phyloP scores from a whole-genome alignment of 2,329 filamentous ascomycete genomes.

The Talaromyces albobiverticillius region DNA sequence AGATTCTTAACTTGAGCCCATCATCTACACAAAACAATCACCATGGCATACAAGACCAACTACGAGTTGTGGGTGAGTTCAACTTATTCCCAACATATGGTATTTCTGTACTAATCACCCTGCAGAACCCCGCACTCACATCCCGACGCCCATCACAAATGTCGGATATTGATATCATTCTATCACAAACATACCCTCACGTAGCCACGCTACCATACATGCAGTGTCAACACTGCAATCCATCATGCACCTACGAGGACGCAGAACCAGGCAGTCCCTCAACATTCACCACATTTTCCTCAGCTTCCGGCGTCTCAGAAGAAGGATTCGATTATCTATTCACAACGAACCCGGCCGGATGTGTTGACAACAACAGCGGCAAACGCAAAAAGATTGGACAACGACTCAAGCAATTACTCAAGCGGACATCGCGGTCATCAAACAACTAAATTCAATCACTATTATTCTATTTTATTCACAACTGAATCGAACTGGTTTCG shows the following conservation, averaged over 20 bases:
- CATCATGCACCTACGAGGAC: conserved; percentile 20
- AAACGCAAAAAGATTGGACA: conserved; percentile 10
- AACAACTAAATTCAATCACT: neutral
- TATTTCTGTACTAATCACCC: conserved; percentile 8
- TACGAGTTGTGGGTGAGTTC: conserved; percentile 37
- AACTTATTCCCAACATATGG: neutral
- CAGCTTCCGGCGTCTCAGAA: neutral
- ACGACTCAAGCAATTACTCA: conserved; percentile 9
- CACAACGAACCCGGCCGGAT: neutral
- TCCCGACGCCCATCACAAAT: conserved; percentile 30
- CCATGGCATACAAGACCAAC: conserved; percentile 39
- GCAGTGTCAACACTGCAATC: conserved; percentile 25
- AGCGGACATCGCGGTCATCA: neutral
- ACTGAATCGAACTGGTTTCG: neutral
- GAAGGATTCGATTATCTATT: neutral
- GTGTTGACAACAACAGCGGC: neutral
- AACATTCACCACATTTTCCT: conserved; percentile 18
- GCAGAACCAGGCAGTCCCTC: conserved; percentile 20
- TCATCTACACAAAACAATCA: conserved; percentile 6
- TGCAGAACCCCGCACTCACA: conserved; percentile 24
- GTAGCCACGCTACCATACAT: conserved; percentile 34
- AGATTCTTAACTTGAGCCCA: neutral
- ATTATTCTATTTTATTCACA: neutral
- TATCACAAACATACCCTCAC: conserved; percentile 34
- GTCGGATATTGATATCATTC: conserved; percentile 18